Conservation (phyloP, 257 asterid genomes). For the Ilex asprella region DNA sequence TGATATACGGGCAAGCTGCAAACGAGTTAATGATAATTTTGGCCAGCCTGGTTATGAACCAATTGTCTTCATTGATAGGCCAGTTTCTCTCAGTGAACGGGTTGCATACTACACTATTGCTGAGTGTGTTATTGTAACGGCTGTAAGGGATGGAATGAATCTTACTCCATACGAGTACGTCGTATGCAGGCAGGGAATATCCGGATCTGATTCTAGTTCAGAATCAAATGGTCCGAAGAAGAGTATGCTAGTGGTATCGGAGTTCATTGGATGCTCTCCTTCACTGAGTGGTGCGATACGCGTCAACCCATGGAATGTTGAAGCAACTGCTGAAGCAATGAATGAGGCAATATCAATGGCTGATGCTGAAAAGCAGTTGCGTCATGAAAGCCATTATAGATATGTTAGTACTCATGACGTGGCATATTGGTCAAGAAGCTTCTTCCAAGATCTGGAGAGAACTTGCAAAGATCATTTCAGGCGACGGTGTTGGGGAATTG, state of each 20-base stretch:
- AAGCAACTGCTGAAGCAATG: constrained; percentile 43
- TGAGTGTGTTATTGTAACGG: constrained; percentile 46
- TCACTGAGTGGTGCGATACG: constrained; percentile 52
- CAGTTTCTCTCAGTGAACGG: constrained; percentile 37
- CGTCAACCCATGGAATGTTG: constrained; percentile 49
- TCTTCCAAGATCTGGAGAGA: constrained; percentile 52
- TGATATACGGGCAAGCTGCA: constrained; percentile 29
- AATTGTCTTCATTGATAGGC: constrained; percentile 29
- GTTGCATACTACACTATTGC: constrained; percentile 41
- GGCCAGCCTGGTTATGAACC: constrained; percentile 47
- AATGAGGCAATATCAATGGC: constrained; percentile 40
- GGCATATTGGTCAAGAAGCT: constrained; percentile 48
- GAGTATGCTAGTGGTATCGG: constrained; percentile 49
- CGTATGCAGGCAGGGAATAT: constrained; percentile 38
- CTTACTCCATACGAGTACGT: constrained; percentile 44
- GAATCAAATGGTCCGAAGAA: constrained; percentile 25
- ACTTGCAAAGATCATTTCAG: constrained; percentile 42
- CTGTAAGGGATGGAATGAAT: constrained; percentile 54
- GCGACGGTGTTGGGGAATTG: constrained; percentile 46
- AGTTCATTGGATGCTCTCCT: constrained; percentile 52
- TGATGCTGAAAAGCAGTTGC: constrained; percentile 44
- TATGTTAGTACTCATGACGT: constrained; percentile 47
- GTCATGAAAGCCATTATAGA: constrained; percentile 52
- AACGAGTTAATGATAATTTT: constrained; percentile 33
- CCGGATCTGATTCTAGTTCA: constrained; percentile 19